A percentile compares a stretch with the other conserved stretches of the same genome.
These are phyloP conservation scores for Pyricularia sp. DNA, from an alignment of 2,329 filamentous ascomycete genomes.

Conservation along the genomic window DNA sequence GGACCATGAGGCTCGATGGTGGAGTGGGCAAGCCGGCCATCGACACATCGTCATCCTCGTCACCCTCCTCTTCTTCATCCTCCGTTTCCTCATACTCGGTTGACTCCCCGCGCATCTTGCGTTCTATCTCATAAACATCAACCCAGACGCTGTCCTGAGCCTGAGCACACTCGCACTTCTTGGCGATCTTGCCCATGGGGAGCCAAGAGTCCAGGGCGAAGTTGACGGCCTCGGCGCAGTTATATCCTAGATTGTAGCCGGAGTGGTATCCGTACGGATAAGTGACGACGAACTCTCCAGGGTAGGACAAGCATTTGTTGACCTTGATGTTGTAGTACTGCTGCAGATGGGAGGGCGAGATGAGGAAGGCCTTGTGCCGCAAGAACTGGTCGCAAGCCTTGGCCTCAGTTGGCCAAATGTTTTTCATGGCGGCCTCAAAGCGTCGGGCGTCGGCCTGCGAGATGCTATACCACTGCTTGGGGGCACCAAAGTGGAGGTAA, in stretches of 20 bases:
- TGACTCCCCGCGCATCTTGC: slow-evolving; percentile 80
- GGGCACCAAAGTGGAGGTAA: slow-evolving; percentile 95
- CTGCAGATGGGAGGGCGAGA: slow-evolving; percentile 77
- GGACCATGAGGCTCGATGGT: slow-evolving; percentile 59
- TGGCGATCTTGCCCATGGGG: slow-evolving; percentile 86
- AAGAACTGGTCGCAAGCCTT: slow-evolving; percentile 95
- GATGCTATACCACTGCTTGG: slow-evolving; percentile 99
- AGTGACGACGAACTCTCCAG: slow-evolving; percentile 95
- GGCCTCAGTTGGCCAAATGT: slow-evolving; percentile 84
- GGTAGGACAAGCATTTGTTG: slow-evolving; percentile 89
- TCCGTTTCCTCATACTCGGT: slow-evolving; percentile 73
- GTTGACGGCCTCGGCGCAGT: slow-evolving; percentile 97
- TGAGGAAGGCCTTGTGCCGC: slow-evolving; percentile 92
- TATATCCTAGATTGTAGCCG: slow-evolving; percentile 94
- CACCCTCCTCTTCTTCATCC: slow-evolving; percentile 54
- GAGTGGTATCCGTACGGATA: slow-evolving; percentile 98
- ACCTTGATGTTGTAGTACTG: slow-evolving; percentile 90
- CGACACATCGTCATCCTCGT: slow-evolving; percentile 47
- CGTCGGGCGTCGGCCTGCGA: slow-evolving; percentile 86
- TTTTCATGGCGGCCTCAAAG: slow-evolving; percentile 92
- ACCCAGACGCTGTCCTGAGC: slow-evolving; percentile 98
- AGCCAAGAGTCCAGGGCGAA: slow-evolving; percentile 94
- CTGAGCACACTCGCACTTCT: slow-evolving; percentile 90
- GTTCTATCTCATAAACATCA: slow-evolving; percentile 89
- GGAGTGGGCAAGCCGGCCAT: slow-evolving; percentile 65